Evolutionary conservation across 2,329 filamentous ascomycete species (phyloP).

Genomic region (Biscogniauxia mediterranea): DNA sequence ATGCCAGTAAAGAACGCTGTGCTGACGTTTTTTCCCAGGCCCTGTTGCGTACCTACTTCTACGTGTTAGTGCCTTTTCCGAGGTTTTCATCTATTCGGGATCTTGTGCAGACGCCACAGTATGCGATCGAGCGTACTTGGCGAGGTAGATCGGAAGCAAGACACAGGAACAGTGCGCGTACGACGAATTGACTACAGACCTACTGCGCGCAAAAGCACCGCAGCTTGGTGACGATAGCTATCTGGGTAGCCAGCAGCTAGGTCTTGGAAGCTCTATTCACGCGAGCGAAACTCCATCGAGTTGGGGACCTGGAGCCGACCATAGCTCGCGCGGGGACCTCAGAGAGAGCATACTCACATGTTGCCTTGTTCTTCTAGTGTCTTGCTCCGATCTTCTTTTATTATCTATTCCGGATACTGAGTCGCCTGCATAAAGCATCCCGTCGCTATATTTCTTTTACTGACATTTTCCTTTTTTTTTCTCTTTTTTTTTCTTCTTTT

Average conservation of each 20-base stretch:
- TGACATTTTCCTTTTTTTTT: background rate
- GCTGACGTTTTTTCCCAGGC: conserved; percentile 19
- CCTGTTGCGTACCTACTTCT: conserved; percentile 19
- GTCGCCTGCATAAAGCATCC: too few species aligned
- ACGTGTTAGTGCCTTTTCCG: conserved; percentile 29
- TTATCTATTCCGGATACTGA: too few species aligned
- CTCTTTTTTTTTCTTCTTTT: conserved; percentile 4
- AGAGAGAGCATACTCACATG: too few species aligned
- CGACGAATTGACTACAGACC: conserved; percentile 1
- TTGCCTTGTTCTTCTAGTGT: too few species aligned
- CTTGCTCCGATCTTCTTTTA: too few species aligned
- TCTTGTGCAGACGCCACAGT: conserved; percentile 33
- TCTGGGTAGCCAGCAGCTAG: too few species aligned
- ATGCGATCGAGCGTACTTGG: conserved; percentile 26
- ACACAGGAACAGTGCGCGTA: conserved; percentile 19
- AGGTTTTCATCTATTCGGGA: conserved; percentile 28
- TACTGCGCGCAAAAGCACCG: background rate
- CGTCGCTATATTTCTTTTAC: background rate
- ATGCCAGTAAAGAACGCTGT: conserved; percentile 16
- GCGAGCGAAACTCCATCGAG: background rate
- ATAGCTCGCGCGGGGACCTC: background rate
- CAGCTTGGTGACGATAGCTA: background rate
- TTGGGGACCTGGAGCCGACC: conserved; percentile 6
- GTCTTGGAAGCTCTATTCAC: background rate
- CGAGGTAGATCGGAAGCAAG: conserved; percentile 25